Base-by-base conservation (phyloP, 163 green algal genomes). In the Volvox carteri region DNA sequence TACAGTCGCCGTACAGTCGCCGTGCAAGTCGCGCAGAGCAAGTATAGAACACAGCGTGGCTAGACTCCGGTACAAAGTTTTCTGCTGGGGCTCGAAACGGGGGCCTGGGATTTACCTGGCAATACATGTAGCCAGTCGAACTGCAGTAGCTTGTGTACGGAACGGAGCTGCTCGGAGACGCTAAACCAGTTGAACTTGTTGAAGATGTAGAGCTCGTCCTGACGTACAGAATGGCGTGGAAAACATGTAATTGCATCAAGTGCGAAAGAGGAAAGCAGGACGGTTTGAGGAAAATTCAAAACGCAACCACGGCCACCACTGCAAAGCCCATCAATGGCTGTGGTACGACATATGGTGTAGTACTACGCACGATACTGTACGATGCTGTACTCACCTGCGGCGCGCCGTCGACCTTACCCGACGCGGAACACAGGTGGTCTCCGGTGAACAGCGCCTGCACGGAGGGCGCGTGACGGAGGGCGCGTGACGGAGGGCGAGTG, bases 141-240 rank as follows among this genome's bases (percentile, higher is more conserved):
- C 23, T 70, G 23, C 58, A 84, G 68, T 19, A 89, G 73, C 72
- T 68, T 76, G 12, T 42, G 58, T 41, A 95, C 79, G 68, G 84
- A 92, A 25, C 85, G 41, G 83, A 95, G 84, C 91, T 95, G 93
- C 86, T 88, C 50, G 0, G 41, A 39, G 41, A 95, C 80, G 65
- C 44, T 88, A 88, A 93, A 91, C 93, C 92, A 95, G 72, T 94
- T 95, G 90, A 93, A 81, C 48, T 86, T 30, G 16, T n/a, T 56
- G n/a, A 67, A 89, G 35, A 89, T 30, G 70, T 77, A 54, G 52
- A 89, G 84, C 39, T 84, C 5, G 16, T 80, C 67, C 81, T 88
- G 79, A 4, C 8, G 39, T 16, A 75, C 58, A n/a, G 16, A 12
- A n/a, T 12, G 14, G 58, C 11, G 23, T 30, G 23, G 7, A 19